Conservation (phyloP, 352 stramenopile genomes). For the Globisporangium middletonii region DNA sequence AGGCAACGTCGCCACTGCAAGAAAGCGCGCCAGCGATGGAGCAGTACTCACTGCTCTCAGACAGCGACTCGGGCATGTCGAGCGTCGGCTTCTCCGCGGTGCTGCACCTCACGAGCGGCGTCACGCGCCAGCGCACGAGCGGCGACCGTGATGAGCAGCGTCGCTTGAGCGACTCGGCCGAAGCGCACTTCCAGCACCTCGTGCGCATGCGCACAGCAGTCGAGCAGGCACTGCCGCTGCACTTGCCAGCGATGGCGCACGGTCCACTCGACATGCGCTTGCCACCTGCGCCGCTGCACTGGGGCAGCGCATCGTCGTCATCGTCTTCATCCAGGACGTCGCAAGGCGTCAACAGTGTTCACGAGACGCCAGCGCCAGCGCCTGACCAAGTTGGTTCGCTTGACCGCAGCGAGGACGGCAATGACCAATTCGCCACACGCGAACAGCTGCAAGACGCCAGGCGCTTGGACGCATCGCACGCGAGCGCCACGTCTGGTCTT, state of each 20-base stretch:
- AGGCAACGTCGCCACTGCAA: neutral
- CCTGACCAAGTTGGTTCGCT: no score
- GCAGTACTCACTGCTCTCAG: conserved; percentile 16
- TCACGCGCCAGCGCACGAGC: conserved; percentile 6
- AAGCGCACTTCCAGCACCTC: conserved; percentile 40
- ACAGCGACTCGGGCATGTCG: conserved; percentile 32
- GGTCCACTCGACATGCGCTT: conserved; percentile 30
- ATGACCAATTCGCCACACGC: neutral
- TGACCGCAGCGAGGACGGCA: no score
- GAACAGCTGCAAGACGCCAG: no score
- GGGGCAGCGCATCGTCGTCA: conserved; percentile 21
- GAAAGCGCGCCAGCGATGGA: conserved; percentile 1
- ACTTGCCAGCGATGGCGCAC: conserved; percentile 27
- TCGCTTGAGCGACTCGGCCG: conserved; percentile 35
- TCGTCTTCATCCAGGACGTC: conserved; percentile 16
- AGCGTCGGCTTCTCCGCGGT: conserved; percentile 45
- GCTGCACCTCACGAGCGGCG: conserved; percentile 29
- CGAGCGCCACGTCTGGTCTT: neutral
- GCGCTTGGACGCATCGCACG: neutral
- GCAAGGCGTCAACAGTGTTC: neutral
- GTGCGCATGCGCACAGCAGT: conserved; percentile 38
- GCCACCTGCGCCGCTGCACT: conserved; percentile 26
- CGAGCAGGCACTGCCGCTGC: conserved; percentile 34
- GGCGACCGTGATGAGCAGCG: neutral
- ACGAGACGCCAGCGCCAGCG: no score